phyloP scores from a whole-genome alignment of 108 stramenopile genomes.

The Parmales sp. region DNA sequence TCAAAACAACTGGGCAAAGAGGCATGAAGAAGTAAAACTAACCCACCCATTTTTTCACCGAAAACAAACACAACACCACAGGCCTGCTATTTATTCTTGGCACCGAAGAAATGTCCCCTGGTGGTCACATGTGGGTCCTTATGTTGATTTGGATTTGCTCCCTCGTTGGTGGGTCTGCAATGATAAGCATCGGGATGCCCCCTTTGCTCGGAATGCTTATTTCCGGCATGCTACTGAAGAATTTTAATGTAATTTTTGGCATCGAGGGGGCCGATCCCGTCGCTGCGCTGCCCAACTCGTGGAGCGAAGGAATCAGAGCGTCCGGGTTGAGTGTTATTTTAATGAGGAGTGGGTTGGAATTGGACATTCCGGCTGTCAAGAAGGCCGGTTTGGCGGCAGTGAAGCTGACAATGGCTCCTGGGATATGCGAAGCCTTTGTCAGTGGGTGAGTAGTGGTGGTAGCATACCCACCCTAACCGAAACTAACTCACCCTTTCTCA shows the following conservation, averaged over 20 bases:
- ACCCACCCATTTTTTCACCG: too few species aligned
- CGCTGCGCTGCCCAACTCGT: not conserved
- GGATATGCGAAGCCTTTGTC: slow-evolving; percentile 21
- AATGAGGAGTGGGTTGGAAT: slow-evolving; percentile 26
- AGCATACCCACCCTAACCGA: too few species aligned
- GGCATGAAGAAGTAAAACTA: too few species aligned
- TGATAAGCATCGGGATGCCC: slow-evolving; percentile 5
- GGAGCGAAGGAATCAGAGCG: slow-evolving; percentile 9
- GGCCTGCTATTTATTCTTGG: not conserved
- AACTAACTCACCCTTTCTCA: too few species aligned
- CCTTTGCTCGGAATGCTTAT: slow-evolving; percentile 25
- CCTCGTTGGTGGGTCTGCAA: slow-evolving; percentile 10
- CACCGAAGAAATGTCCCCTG: not conserved
- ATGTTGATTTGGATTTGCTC: slow-evolving; percentile 4
- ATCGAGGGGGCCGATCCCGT: not conserved
- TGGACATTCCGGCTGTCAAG: slow-evolving; percentile 18
- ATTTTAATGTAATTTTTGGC: not conserved
- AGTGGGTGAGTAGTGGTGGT: too few species aligned
- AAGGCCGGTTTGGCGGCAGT: slow-evolving; percentile 14
- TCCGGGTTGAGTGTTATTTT: slow-evolving; percentile 25
- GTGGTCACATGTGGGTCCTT: not conserved
- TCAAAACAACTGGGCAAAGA: too few species aligned
- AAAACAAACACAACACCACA: too few species aligned
- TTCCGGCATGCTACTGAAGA: slow-evolving; percentile 1
- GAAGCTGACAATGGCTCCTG: slow-evolving; percentile 26